phyloP scores from a whole-genome alignment of 257 asterid genomes.

The Ballota nigra region DNA sequence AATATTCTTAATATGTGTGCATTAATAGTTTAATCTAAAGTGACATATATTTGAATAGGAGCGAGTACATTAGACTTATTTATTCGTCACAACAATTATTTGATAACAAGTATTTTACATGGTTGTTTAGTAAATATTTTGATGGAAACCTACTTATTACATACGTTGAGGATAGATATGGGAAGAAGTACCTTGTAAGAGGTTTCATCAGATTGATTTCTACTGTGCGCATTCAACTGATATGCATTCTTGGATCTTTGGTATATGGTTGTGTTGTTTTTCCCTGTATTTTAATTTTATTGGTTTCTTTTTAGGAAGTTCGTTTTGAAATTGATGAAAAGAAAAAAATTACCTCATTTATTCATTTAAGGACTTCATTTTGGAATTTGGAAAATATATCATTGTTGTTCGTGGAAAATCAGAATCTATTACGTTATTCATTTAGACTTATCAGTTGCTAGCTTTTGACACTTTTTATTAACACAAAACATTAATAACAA shows the following conservation, averaged over 20 bases:
- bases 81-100: neutral
- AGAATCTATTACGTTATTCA: neutral
- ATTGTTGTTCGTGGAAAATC: slow-evolving; percentile 6
- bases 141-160: too few relatives aligned
- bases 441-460: neutral
- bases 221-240: neutral
- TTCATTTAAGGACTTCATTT: neutral
- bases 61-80: neutral
- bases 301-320: slow-evolving; percentile 7
- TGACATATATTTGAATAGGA: too few relatives aligned
- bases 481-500: neutral
- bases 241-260: neutral
- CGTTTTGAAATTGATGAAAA: neutral
- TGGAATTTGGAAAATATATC: neutral
- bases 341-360: neutral
- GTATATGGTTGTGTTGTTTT: neutral
- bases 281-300: neutral
- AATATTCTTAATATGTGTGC: too few relatives aligned
- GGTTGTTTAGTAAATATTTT: neutral
- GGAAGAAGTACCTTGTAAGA: too few relatives aligned
- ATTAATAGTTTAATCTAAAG: too few relatives aligned
- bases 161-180: too few relatives aligned
- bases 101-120: neutral
- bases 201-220: too few relatives aligned
- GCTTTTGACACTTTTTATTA: neutral